These are phyloP conservation scores for Platanus orientalis DNA, from an alignment of 164 flowering plant genomes.

Conservation along the genomic window DNA sequence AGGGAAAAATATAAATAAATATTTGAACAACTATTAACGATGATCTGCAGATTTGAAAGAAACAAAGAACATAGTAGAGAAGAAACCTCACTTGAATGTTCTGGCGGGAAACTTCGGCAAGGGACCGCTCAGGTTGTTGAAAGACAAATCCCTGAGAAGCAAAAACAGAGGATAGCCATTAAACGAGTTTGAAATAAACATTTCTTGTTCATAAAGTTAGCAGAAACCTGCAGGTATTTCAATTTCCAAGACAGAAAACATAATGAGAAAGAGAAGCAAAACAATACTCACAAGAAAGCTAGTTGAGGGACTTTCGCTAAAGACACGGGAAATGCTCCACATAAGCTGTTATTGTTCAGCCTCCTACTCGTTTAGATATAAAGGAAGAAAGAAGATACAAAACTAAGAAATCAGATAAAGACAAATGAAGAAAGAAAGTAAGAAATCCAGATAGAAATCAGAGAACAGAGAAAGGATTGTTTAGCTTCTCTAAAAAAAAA, in stretches of 20 bases:
- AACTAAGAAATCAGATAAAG: conserved; percentile 6
- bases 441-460: too few species aligned
- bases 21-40: background rate
- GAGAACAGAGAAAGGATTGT: too few species aligned
- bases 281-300: conserved; percentile 81
- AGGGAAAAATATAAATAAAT: too few species aligned
- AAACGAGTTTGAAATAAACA: conserved; percentile 8
- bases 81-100: conserved; percentile 65
- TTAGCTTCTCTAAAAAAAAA: too few species aligned
- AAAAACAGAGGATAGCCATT: conserved; percentile 11
- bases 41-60: background rate
- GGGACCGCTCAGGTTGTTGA: conserved; percentile 84
- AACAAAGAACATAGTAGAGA: background rate
- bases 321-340: conserved; percentile 72
- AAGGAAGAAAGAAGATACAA: conserved; percentile 8
- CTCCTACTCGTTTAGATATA: conserved; percentile 43
- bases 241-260: conserved; percentile 15
- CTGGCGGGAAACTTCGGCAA: conserved; percentile 75
- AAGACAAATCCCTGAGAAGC: conserved; percentile 77
- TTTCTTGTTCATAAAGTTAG: background rate
- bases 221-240: conserved; percentile 13
- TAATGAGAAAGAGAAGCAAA: conserved; percentile 5
- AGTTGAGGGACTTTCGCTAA: conserved; percentile 70
- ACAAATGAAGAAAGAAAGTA: background rate
- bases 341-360: conserved; percentile 85